These are phyloP conservation scores for Aschersonia sp. DNA, from an alignment of 2,329 filamentous ascomycete genomes.

Conservation along the genomic window DNA sequence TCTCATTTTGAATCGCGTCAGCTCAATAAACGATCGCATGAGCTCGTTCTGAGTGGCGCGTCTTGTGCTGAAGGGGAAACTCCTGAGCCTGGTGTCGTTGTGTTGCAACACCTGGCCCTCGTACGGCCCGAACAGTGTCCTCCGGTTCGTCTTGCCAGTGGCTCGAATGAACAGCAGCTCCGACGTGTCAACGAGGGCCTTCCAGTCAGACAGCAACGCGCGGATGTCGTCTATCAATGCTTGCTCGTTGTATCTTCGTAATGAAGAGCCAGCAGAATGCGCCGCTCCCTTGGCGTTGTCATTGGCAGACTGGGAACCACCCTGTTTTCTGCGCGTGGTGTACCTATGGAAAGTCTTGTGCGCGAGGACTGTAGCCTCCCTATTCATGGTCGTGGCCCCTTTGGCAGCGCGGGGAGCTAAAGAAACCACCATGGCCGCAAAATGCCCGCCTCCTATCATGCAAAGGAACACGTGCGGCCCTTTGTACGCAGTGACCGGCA, in stretches of 20 bases:
- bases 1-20: conserved; percentile 77
- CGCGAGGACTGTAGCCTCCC: conserved; percentile 75
- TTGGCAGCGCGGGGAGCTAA: conserved; percentile 68
- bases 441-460: conserved; percentile 97
- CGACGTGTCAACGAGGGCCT: conserved; percentile 65
- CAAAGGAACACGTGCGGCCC: conserved; percentile 87
- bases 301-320: conserved; percentile 85
- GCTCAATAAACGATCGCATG: conserved; percentile 85
- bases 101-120: conserved; percentile 71
- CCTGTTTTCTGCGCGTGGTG: conserved; percentile 89
- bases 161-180: conserved; percentile 82
- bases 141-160: conserved; percentile 71
- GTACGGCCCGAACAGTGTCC: conserved; percentile 81
- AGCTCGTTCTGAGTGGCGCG: conserved; percentile 87
- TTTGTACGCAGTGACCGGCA: conserved; percentile 41
- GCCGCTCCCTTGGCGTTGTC: conserved; percentile 89
- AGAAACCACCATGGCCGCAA: conserved; percentile 90
- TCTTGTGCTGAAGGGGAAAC: conserved; percentile 86
- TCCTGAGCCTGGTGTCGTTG: conserved; percentile 67
- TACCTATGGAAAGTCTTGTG: conserved; percentile 98
- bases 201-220: conserved; percentile 71
- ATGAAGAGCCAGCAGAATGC: conserved; percentile 79
- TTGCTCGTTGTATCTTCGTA: conserved; percentile 88
- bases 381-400: conserved; percentile 54
- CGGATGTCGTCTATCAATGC: conserved; percentile 83